Base-by-base conservation (phyloP, 768 basidiomycete genomes). In the Boletus sp. region DNA sequence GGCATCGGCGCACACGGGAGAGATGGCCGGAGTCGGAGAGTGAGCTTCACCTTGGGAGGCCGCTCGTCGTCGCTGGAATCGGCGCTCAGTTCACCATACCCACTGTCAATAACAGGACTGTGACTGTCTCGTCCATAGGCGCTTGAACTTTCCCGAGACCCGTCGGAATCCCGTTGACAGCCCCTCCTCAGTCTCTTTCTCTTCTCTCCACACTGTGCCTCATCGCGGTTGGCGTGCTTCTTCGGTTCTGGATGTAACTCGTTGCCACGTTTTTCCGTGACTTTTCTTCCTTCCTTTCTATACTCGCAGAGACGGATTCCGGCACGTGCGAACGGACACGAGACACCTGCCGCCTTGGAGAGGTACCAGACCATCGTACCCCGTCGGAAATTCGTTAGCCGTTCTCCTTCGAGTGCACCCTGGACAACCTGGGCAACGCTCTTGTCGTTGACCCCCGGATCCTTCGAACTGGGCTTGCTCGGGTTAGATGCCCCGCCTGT, bases 331-430 rank as follows among this genome's bases (percentile, higher is more conserved):
- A 91, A 91, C 5, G 88, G 88, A 70, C 88, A 90, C 0, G 84
- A 82, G 7, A 83, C 79, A 47, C 89, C 89, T 9, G 87, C 83
- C 17, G 85, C 86, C 60, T 82, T 80, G 66, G 83, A 84, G 54
- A 91, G 77, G 68, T 90, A 91, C 87, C 87, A 91, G 15, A 91
- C 87, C 64, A 82, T 81, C 41, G 88, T 91, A 30, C 89, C 89
- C 34, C 84, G 79, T 53, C 88, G 78, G 64, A 89, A 91, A 68
- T 88, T 88, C 19, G 88, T 90, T 37, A 77, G 58, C 33, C 85
- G 76, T 51, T 66, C 68, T 34, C 35, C 55, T 45, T 71, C 70
- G 6, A 43, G 56, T 23, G 37, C 27, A 14, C 21, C 37, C 40
- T 53, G 57, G 3, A 44, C 17, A 21, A 42, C 27, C 30, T 55